Evolutionary conservation across 208 protist genomes (phyloP).

Genomic region (Leptomonas pyrrhocoris): DNA sequence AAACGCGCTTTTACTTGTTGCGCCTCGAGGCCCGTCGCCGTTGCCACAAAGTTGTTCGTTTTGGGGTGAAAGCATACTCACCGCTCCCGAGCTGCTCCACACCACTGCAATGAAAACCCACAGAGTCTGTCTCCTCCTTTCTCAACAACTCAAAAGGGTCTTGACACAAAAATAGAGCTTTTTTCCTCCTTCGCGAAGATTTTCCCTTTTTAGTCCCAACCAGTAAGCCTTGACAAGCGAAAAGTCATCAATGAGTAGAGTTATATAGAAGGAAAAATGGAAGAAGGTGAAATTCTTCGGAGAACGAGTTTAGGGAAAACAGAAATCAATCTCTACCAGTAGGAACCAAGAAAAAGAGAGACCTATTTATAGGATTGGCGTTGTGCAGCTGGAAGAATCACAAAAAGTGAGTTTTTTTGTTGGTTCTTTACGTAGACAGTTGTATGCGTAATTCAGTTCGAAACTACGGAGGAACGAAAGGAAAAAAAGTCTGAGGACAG

Average conservation of each 20-base stretch:
- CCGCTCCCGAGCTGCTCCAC: neutral
- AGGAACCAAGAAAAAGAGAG: neutral
- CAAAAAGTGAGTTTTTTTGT: neutral
- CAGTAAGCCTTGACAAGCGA: no score
- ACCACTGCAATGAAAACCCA: neutral
- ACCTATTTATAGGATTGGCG: neutral
- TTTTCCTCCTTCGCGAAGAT: no score
- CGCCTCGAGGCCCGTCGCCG: neutral
- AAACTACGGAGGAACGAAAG: constrained; percentile 9
- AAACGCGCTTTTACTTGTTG: no score
- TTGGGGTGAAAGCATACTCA: constrained; percentile 3
- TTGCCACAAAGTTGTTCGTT: neutral
- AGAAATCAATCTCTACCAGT: neutral
- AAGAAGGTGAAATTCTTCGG: no score
- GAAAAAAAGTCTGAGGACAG: neutral
- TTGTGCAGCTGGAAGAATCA: neutral
- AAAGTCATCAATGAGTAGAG: no score
- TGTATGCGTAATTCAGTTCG: no score
- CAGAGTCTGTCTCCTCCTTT: no score
- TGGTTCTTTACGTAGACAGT: no score
- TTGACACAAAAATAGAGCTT: no score
- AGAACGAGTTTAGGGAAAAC: neutral
- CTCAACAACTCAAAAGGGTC: no score
- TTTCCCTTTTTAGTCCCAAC: no score
- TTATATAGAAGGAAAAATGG: no score